phyloP scores from a whole-genome alignment of 1,139 yeast genomes.

The Zygoascus hellenicus region DNA sequence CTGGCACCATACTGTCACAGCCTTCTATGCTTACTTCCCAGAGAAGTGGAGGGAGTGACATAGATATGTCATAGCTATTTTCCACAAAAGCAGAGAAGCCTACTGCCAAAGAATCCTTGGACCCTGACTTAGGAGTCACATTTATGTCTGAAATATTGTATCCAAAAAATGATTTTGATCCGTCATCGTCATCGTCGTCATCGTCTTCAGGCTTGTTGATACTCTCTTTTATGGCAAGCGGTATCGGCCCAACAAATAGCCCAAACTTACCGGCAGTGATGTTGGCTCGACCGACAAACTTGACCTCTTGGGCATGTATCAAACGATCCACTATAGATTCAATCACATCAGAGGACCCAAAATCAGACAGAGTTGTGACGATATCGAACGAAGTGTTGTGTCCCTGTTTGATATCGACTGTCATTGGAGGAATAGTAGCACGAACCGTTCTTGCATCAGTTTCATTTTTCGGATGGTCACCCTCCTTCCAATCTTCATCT shows the following conservation, averaged over 20 bases:
- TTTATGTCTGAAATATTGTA: constrained; percentile 5
- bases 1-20: constrained; percentile 18
- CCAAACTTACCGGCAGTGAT: constrained; percentile 20
- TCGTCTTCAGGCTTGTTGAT: constrained; percentile 13
- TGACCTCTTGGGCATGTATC: constrained; percentile 19
- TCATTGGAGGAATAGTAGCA: constrained; percentile 22
- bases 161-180: constrained; percentile 9
- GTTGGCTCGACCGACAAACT: constrained; percentile 18
- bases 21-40: constrained; percentile 26
- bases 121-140: not conserved
- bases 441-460: constrained; percentile 19
- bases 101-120: not conserved
- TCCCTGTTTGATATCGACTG: constrained; percentile 17
- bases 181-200: constrained; percentile 9
- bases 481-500: constrained; percentile 8
- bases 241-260: constrained; percentile 20
- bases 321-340: constrained; percentile 21
- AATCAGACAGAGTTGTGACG: constrained; percentile 22
- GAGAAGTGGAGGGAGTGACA: constrained; percentile 19
- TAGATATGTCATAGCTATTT: constrained; percentile 2
- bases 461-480: constrained; percentile 8
- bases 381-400: constrained; percentile 21
- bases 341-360: constrained; percentile 23
- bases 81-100: constrained; percentile 6
- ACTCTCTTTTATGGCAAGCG: constrained; percentile 19